Percentiles rank a stretch among this genome's conserved stretches.
These are phyloP conservation scores for Colletotrichum chlorophyti DNA, from an alignment of 2,329 filamentous ascomycete genomes.

Conservation along the genomic window DNA sequence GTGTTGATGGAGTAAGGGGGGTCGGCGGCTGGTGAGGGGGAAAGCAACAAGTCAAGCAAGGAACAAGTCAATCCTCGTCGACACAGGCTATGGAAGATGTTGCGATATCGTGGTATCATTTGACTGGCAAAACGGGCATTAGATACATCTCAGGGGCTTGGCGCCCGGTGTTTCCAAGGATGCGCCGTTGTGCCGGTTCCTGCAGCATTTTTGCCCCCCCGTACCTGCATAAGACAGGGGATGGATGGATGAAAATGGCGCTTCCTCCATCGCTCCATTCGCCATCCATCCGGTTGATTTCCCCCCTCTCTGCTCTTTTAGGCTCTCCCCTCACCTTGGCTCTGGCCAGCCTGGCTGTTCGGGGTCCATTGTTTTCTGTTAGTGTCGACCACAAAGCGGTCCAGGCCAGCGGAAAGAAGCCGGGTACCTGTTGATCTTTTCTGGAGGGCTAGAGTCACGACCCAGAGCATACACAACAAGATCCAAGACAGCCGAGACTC, in stretches of 20 bases:
- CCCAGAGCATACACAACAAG: no score
- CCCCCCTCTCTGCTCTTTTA: constrained; percentile 8
- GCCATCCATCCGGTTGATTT: not conserved
- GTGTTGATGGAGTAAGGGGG: constrained; percentile 10
- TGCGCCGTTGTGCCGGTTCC: constrained; percentile 26
- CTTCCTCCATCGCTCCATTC: constrained; percentile 20
- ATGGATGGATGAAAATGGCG: constrained; percentile 30
- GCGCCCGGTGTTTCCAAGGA: constrained; percentile 22
- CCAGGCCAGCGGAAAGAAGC: not conserved
- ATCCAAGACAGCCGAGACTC: no score
- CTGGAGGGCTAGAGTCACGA: no score
- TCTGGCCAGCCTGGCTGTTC: no score
- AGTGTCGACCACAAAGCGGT: not conserved
- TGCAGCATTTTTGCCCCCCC: constrained; percentile 26
- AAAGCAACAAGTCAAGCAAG: constrained; percentile 21
- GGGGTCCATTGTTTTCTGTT: not conserved
- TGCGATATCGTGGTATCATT: not conserved
- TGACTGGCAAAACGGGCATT: not conserved
- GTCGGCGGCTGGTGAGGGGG: constrained; percentile 6
- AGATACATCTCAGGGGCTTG: constrained; percentile 6
- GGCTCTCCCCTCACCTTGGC: no score
- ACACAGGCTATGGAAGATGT: no score
- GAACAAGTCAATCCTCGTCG: not conserved
- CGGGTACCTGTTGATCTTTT: no score
- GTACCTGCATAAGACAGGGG: constrained; percentile 29